phyloP scores from a whole-genome alignment of 2,329 filamentous ascomycete species.

The Talaromyces sp. region DNA sequence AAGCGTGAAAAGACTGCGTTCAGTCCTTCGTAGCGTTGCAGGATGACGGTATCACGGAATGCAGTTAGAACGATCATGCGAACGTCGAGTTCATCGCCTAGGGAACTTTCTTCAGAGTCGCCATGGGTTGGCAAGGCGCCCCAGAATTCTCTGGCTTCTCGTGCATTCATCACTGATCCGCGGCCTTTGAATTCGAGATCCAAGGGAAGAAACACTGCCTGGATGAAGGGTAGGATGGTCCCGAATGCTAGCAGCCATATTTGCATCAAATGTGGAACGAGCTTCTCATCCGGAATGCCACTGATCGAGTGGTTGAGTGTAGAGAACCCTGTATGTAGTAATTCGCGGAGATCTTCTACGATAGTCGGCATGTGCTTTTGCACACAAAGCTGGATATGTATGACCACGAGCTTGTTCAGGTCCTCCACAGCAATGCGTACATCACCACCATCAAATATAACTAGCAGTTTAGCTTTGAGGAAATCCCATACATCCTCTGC shows the following conservation, averaged over 20 bases:
- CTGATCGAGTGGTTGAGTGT: conserved; percentile 81
- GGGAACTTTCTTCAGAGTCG: conserved; percentile 35
- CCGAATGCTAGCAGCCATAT: conserved; percentile 94
- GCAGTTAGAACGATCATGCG: conserved; percentile 82
- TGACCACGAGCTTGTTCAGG: conserved; percentile 60
- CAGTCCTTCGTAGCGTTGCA: conserved; percentile 83
- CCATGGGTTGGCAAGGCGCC: conserved; percentile 60
- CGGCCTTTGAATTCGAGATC: conserved; percentile 89
- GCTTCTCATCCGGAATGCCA: conserved; percentile 73
- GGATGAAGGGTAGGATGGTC: conserved; percentile 84
- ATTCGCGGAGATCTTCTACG: conserved; percentile 61
- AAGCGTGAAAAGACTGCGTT: conserved; percentile 88
- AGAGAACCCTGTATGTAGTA: conserved; percentile 70
- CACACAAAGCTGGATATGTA: conserved; percentile 62
- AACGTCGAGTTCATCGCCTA: conserved; percentile 70
- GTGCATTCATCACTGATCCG: conserved; percentile 71
- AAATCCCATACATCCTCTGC: conserved; percentile 65
- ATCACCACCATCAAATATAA: conserved; percentile 64
- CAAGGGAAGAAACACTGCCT: conserved; percentile 88
- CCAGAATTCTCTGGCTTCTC: conserved; percentile 89
- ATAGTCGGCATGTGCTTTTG: conserved; percentile 57
- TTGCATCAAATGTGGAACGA: conserved; percentile 88
- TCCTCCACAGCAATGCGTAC: conserved; percentile 64
- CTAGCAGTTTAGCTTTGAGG: conserved; percentile 60
- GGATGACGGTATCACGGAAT: conserved; percentile 83